Conservation (phyloP, 805 yeast genomes). For the Debaryomyces prosopidis region DNA sequence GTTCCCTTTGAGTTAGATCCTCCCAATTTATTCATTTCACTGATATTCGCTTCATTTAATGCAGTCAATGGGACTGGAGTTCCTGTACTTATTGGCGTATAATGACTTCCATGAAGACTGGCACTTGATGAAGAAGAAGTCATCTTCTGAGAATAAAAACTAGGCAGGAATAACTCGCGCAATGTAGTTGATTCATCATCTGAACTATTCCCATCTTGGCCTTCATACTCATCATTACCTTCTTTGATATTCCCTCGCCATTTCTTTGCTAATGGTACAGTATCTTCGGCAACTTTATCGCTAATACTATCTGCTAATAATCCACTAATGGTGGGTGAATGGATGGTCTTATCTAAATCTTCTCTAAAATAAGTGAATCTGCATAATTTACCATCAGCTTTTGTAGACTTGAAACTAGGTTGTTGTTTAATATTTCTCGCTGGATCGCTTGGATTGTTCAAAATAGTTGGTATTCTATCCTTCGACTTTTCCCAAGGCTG, state of each 20-base stretch:
- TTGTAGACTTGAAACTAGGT: neutral
- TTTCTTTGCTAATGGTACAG: slow-evolving; percentile 11
- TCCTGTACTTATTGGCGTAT: neutral
- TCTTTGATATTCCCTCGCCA: slow-evolving; percentile 12
- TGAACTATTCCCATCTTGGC: slow-evolving; percentile 4
- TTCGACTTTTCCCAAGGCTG: slow-evolving; percentile 67
- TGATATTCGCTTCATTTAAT: neutral
- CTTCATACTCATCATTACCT: slow-evolving; percentile 4
- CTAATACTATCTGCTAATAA: slow-evolving; percentile 35
- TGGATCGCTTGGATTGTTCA: slow-evolving; percentile 12
- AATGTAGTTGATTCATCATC: slow-evolving; percentile 9
- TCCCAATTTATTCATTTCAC: neutral
- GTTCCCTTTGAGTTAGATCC: neutral
- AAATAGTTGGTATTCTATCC: slow-evolving; percentile 30
- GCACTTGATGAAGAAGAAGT: slow-evolving; percentile 9
- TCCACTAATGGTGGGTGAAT: slow-evolving; percentile 86
- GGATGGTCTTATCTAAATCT: slow-evolving; percentile 84
- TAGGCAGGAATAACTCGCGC: slow-evolving; percentile 27
- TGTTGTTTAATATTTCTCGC: neutral
- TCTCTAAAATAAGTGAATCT: slow-evolving; percentile 93
- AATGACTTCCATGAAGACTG: neutral
- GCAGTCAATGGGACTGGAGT: neutral
- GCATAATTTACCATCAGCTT: slow-evolving; percentile 30
- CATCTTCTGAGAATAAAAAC: slow-evolving; percentile 13
- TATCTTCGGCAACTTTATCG: slow-evolving; percentile 8